Evolutionary conservation across 345 rosid species (phyloP).

Genomic region (Dipteronia dyeriana): DNA sequence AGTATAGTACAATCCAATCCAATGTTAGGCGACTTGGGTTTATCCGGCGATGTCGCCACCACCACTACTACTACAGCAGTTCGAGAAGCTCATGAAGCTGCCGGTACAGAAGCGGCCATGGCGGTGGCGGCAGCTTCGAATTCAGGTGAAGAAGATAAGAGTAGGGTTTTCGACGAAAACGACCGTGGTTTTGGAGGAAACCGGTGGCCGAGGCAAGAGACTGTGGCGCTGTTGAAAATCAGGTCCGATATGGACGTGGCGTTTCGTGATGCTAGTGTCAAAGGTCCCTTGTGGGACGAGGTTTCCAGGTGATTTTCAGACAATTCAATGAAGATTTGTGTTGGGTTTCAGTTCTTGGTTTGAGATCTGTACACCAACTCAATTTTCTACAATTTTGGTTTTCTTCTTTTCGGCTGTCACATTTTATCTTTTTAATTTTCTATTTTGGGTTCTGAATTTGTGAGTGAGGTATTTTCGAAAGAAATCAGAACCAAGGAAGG

Average conservation of each 20-base stretch:
- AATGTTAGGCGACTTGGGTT: conserved; percentile 15
- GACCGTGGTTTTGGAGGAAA: conserved; percentile 42
- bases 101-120: conserved; percentile 9
- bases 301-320: conserved; percentile 48
- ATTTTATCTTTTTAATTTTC: not conserved
- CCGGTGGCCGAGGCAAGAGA: conserved; percentile 59
- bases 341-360: not conserved
- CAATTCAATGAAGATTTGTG: not conserved
- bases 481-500: conserved; percentile 6
- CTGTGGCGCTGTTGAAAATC: conserved; percentile 49
- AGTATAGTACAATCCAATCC: conserved; percentile 14
- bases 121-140: conserved; percentile 10
- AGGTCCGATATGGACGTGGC: conserved; percentile 55
- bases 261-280: conserved; percentile 49
- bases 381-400: not conserved
- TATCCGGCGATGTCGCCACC: conserved; percentile 27
- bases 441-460: not conserved
- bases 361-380: conserved; percentile 14
- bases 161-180: conserved; percentile 24
- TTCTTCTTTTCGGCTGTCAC: conserved; percentile 9
- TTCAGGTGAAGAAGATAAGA: conserved; percentile 31
- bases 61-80: not conserved
- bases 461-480: not conserved
- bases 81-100: conserved; percentile 6
- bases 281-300: conserved; percentile 63